These are phyloP conservation scores for Paulownia fortunei DNA, from an alignment of 257 asterid species.

Conservation along the genomic window DNA sequence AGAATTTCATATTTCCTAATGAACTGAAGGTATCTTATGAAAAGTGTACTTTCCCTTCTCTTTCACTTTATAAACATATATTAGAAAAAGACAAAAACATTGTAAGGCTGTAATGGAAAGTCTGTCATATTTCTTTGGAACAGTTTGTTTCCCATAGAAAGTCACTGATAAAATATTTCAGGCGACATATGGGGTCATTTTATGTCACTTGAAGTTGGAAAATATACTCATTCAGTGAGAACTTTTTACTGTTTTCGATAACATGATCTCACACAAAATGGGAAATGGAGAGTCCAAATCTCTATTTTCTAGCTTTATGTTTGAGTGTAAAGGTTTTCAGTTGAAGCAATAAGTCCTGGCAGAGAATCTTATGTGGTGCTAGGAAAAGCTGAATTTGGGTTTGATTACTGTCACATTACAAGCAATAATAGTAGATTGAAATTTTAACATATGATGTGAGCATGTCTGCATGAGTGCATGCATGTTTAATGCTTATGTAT, in stretches of 20 bases:
- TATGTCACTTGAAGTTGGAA: conserved; percentile 14
- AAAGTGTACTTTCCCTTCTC: conserved; percentile 2
- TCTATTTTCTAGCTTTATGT: conserved; percentile 7
- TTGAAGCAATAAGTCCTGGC: background rate
- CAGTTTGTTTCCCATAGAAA: background rate
- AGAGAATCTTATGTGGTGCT: background rate
- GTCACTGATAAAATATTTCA: background rate
- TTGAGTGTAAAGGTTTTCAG: background rate
- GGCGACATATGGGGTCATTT: background rate
- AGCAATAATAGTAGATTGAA: background rate
- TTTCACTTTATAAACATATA: background rate
- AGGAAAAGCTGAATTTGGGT: conserved; percentile 7
- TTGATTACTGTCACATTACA: background rate
- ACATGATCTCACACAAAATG: background rate
- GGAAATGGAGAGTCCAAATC: background rate
- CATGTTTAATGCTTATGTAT: background rate
- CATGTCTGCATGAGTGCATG: background rate
- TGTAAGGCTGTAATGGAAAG: background rate
- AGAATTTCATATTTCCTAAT: background rate
- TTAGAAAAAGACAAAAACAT: background rate
- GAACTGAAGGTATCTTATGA: conserved; percentile 3
- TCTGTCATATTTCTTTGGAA: background rate
- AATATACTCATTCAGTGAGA: background rate
- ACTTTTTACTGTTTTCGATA: background rate
- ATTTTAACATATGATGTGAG: background rate